Percentiles rank a stretch among this genome's conserved stretches.
Evolutionary conservation across 2,329 filamentous ascomycete species (phyloP).

Genomic region (Trichoderma polysporum): DNA sequence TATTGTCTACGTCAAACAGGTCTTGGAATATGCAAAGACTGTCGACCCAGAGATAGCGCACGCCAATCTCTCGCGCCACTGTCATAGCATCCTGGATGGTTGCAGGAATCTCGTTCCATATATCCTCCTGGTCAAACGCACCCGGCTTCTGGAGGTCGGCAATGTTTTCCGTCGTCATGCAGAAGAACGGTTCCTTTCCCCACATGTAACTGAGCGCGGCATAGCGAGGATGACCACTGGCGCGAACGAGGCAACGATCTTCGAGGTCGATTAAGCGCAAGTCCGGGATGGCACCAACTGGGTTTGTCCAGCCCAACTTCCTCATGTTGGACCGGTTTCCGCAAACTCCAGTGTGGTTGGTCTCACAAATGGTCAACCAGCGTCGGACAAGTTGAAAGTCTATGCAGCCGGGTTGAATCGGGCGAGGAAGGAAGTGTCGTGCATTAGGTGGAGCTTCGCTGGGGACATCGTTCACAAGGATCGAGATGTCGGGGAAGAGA

Average conservation of each 20-base stretch:
- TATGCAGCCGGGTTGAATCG: background rate
- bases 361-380: background rate
- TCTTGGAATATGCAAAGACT: background rate
- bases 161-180: background rate
- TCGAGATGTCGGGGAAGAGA: background rate
- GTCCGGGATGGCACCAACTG: background rate
- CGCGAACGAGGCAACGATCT: background rate
- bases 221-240: background rate
- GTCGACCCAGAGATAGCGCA: conserved; percentile 1
- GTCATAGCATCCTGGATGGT: conserved; percentile 10
- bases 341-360: background rate
- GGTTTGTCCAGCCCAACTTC: background rate
- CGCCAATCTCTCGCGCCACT: background rate
- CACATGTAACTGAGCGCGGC: background rate
- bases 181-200: background rate
- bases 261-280: background rate
- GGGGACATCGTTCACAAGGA: background rate
- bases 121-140: background rate
- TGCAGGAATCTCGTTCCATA: background rate
- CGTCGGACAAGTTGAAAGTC: background rate
- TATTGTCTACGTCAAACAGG: background rate
- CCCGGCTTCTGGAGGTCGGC: background rate
- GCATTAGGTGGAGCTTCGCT: background rate
- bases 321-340: background rate
- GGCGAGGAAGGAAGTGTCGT: background rate